Percentiles rank a stretch among this genome's conserved stretches.
phyloP scores from a whole-genome alignment of 805 yeast species.

The Schwanniomyces sp. region DNA sequence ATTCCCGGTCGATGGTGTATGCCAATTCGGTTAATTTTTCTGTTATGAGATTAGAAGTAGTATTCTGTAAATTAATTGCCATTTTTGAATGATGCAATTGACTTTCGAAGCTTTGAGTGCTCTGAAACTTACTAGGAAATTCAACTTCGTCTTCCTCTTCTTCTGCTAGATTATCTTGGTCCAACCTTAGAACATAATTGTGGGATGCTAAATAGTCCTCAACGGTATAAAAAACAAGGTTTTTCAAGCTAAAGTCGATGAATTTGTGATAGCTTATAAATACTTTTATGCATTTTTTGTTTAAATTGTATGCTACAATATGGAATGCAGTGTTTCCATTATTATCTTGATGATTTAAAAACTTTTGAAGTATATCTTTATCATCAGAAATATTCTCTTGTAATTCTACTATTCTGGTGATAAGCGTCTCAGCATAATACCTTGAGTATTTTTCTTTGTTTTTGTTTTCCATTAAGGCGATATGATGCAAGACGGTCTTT shows the following conservation, averaged over 20 bases:
- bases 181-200: constrained; percentile 25
- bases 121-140: constrained; percentile 2
- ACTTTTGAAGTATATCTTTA: constrained; percentile 32
- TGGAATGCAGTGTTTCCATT: constrained; percentile 96
- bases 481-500: constrained; percentile 43
- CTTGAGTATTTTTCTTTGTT: constrained; percentile 36
- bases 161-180: constrained; percentile 10
- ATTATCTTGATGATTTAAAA: constrained; percentile 85
- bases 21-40: constrained; percentile 41
- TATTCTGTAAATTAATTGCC: constrained; percentile 32
- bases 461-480: constrained; percentile 30
- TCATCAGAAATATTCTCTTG: constrained; percentile 22
- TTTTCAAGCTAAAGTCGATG: constrained; percentile 45
- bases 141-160: neutral
- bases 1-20: constrained; percentile 36
- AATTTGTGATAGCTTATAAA: constrained; percentile 82
- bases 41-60: constrained; percentile 32
- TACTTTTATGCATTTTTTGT: constrained; percentile 73
- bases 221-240: constrained; percentile 44
- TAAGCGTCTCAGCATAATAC: constrained; percentile 39
- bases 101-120: constrained; percentile 33
- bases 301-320: constrained; percentile 79
- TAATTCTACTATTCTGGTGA: constrained; percentile 31
- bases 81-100: constrained; percentile 35
- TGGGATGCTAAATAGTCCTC: constrained; percentile 42